Percentiles rank a stretch among this genome's conserved stretches.
Conservation (phyloP, 2,329 filamentous ascomycete species). For the Clarireedia sp. region DNA sequence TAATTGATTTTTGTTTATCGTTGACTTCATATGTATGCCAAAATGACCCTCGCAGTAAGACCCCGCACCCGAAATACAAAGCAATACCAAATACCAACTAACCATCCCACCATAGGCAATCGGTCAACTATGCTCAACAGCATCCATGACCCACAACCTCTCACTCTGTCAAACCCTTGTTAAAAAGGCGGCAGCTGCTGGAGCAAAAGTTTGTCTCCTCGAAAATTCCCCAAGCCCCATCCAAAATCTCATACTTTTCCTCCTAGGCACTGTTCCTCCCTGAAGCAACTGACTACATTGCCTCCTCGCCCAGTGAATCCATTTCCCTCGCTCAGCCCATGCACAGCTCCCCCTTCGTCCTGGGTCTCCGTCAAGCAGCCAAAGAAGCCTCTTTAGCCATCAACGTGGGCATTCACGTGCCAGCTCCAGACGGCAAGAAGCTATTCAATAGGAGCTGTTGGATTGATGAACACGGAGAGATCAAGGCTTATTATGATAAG, state of each 20-base stretch:
- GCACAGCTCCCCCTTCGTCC: constrained; percentile 62
- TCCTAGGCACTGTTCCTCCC: constrained; percentile 74
- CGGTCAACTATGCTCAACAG: constrained; percentile 82
- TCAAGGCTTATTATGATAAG: constrained; percentile 68
- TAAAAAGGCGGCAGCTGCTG: constrained; percentile 62
- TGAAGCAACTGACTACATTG: constrained; percentile 67
- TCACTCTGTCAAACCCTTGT: constrained; percentile 67
- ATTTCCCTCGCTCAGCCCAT: constrained; percentile 63
- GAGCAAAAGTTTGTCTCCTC: constrained; percentile 58
- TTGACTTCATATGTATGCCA: background rate
- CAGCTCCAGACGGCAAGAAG: constrained; percentile 36
- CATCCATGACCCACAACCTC: constrained; percentile 68
- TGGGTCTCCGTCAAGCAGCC: constrained; percentile 64
- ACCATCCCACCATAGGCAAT: constrained; percentile 52
- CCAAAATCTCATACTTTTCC: background rate
- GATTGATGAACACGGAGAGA: constrained; percentile 53
- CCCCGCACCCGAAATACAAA: background rate
- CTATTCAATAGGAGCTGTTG: constrained; percentile 60
- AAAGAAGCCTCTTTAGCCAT: constrained; percentile 57
- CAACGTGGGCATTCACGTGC: constrained; percentile 83
- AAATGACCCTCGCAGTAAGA: constrained; percentile 8
- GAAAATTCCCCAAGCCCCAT: background rate
- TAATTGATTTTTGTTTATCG: too few relatives aligned
- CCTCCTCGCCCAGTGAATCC: constrained; percentile 55
- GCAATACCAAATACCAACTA: background rate